Conservation (phyloP, 2,329 filamentous ascomycete genomes). For the Bipolaris zeicola region DNA sequence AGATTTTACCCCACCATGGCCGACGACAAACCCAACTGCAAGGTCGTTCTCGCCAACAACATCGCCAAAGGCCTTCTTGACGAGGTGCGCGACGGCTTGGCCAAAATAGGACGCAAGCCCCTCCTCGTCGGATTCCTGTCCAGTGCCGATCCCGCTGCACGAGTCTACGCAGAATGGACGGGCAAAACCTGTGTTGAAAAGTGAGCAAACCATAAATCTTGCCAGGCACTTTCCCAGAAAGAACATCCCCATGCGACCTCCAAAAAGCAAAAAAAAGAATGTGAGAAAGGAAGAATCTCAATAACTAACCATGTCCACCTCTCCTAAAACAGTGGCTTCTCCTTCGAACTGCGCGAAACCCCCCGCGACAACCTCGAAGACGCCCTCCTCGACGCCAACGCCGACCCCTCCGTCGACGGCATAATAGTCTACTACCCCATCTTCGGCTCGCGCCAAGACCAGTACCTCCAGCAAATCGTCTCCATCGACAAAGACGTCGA, state of each 20-base stretch:
- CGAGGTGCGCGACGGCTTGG: slow-evolving; percentile 78
- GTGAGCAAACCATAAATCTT: slow-evolving; percentile 61
- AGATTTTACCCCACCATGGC: slow-evolving; percentile 38
- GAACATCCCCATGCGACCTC: not conserved
- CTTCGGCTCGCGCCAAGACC: slow-evolving; percentile 87
- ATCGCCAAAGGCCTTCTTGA: slow-evolving; percentile 81
- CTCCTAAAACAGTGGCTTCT: slow-evolving; percentile 71
- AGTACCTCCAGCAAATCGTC: slow-evolving; percentile 94
- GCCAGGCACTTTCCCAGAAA: not conserved
- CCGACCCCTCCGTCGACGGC: slow-evolving; percentile 75
- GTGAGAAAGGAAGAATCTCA: no score
- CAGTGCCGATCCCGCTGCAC: slow-evolving; percentile 86
- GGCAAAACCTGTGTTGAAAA: slow-evolving; percentile 96
- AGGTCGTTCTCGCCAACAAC: slow-evolving; percentile 86
- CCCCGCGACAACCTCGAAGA: slow-evolving; percentile 90
- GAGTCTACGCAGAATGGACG: slow-evolving; percentile 96
- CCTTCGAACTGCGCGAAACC: slow-evolving; percentile 82
- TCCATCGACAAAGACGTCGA: slow-evolving; percentile 92
- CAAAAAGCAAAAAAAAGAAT: not conserved
- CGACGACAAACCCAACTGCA: slow-evolving; percentile 66
- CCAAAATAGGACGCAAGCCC: slow-evolving; percentile 73
- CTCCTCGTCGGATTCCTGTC: slow-evolving; percentile 90
- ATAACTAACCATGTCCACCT: no score
- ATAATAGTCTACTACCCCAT: slow-evolving; percentile 99
- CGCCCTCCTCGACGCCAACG: slow-evolving; percentile 82